phyloP scores from a whole-genome alignment of 495 filamentous ascomycete species.

The Penicillium cinerascens region DNA sequence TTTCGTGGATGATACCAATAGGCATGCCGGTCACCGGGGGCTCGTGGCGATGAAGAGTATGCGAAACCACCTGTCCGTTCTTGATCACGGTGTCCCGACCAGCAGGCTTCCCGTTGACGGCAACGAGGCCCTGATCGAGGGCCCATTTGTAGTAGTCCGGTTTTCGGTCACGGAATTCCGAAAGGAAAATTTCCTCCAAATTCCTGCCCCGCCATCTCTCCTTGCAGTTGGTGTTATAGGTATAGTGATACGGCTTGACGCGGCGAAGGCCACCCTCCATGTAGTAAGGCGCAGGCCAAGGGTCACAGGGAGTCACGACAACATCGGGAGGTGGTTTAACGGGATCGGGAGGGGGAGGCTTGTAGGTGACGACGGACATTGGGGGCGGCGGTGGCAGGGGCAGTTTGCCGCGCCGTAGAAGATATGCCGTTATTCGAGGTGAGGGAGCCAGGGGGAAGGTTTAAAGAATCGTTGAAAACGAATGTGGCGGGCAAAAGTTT shows the following conservation, averaged over 20 bases:
- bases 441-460: conserved; percentile 54
- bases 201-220: conserved; percentile 77
- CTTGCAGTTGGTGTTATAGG: conserved; percentile 92
- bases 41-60: conserved; percentile 94
- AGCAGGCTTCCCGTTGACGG: conserved; percentile 65
- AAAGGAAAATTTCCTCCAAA: conserved; percentile 74
- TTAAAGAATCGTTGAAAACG: background rate
- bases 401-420: conserved; percentile 52
- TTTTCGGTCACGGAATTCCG: conserved; percentile 76
- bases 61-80: conserved; percentile 83
- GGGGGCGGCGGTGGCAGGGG: conserved; percentile 36
- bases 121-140: conserved; percentile 71
- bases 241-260: conserved; percentile 85
- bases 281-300: conserved; percentile 68
- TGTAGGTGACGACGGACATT: conserved; percentile 55
- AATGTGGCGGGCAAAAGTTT: conserved; percentile 12
- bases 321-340: conserved; percentile 49
- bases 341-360: conserved; percentile 32
- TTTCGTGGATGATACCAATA: conserved; percentile 82
- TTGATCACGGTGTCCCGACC: conserved; percentile 57
- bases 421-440: conserved; percentile 53
- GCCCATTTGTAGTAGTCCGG: conserved; percentile 84
- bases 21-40: conserved; percentile 80
- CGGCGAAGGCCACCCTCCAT: conserved; percentile 75
- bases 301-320: conserved; percentile 59